Base-by-base conservation (phyloP, 306 rosid genomes). In the Cotoneaster glaucophyllus region DNA sequence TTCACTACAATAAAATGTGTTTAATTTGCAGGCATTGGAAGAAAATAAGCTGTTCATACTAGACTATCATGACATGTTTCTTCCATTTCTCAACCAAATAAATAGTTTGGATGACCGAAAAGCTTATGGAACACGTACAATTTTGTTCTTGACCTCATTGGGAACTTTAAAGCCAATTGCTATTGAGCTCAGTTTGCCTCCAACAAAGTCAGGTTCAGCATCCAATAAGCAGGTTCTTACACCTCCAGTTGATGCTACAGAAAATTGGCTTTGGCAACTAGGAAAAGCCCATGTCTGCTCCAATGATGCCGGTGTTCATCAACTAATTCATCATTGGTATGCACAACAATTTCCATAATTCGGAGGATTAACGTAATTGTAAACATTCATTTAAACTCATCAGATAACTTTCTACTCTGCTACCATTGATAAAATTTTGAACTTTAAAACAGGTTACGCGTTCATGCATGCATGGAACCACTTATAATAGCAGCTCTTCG, bases 231-330 rank as follows among this genome's bases (percentile, higher is more conserved):
- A 84, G 0, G 90, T 94, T 2, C 82, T 88, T 56, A 87, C 90
- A n/a, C 91, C 91, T 17, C 87, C 97, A 2, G 72, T 74, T 1
- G 97, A 94, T 76, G 96, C 96, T 14, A 87, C 98, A 6, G 70
- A 88, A 70, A 85, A 82, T 69, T 94, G 97, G 98, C 34, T 53
- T 17, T 94, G 98, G 98, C 90, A 88, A 80, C 88, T 94, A 68
- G 98, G 96, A 15, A 94, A 94, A 83, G 88, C 93, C 17, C 98
- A 94, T 39, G 90, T 90, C 57, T 87, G 93, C 80, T 78, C 93
- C 82, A 94, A 94, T 50, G 98, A 94, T 71, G 91, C 90, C 6
- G 92, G 98, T 10, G 97, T 87, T 31, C 98, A 94, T 84, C 97
- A 94, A 80, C 97, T 94, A 34, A 82, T 86, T 41, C 87, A 94